A percentile compares a stretch with the other conserved stretches of the same genome.
Evolutionary conservation across 192 early-diverging fungal species (phyloP).

Genomic region (Entomortierella parvispora): DNA sequence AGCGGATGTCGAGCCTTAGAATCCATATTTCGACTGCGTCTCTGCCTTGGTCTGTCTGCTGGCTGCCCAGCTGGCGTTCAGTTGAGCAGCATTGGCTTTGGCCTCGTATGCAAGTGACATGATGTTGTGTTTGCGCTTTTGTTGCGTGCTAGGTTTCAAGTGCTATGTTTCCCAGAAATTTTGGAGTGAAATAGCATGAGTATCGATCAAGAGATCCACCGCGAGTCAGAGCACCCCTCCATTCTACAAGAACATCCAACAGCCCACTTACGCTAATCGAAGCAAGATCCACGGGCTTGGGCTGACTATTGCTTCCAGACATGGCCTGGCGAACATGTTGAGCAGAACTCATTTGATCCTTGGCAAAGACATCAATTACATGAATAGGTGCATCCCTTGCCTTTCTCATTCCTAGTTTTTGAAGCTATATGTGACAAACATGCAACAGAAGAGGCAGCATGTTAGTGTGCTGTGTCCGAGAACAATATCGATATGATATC

Average conservation of each 20-base stretch:
- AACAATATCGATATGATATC: too few relatives aligned
- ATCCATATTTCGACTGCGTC: slow-evolving; percentile 74
- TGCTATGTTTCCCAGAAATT: slow-evolving; percentile 28
- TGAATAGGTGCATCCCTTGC: slow-evolving; percentile 36
- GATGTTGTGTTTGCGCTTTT: slow-evolving; percentile 82
- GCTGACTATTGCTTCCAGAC: slow-evolving; percentile 12
- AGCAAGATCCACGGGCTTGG: slow-evolving; percentile 36
- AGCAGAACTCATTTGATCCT: slow-evolving; percentile 40
- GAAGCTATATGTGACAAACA: slow-evolving; percentile 15
- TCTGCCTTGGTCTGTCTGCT: slow-evolving; percentile 71
- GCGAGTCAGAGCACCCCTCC: too few relatives aligned
- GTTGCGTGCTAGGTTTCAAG: slow-evolving; percentile 62
- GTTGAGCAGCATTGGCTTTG: slow-evolving; percentile 67
- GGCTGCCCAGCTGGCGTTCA: slow-evolving; percentile 71
- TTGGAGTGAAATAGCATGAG: too few relatives aligned
- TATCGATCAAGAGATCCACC: too few relatives aligned
- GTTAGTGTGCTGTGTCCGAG: too few relatives aligned
- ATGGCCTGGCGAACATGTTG: slow-evolving; percentile 31
- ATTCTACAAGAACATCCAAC: too few relatives aligned
- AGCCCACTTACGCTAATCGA: slow-evolving; percentile 40
- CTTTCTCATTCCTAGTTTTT: slow-evolving; percentile 40
- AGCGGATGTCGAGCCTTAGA: not conserved
- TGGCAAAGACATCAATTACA: slow-evolving; percentile 35
- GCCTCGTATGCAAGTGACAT: slow-evolving; percentile 82
- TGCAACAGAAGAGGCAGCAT: not conserved